Evolutionary conservation across 768 basidiomycete genomes (phyloP).

Genomic region (Paxillus rubicundulus): DNA sequence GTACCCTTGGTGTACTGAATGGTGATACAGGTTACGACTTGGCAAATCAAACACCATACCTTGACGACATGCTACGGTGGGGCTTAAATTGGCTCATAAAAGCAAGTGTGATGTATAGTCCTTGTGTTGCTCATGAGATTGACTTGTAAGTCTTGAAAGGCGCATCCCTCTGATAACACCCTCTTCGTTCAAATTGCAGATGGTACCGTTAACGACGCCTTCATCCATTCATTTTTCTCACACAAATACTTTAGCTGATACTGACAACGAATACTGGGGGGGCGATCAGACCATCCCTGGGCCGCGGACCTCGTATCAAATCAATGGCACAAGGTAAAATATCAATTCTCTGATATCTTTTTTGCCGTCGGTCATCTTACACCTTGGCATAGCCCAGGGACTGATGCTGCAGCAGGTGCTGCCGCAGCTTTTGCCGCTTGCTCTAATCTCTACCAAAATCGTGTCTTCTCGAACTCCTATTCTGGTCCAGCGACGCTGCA

Average conservation of each 20-base stretch:
- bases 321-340: slow-evolving; percentile 60
- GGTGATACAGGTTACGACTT: slow-evolving; percentile 64
- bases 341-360: not conserved
- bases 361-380: not conserved
- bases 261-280: slow-evolving; percentile 86
- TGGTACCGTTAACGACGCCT: slow-evolving; percentile 34
- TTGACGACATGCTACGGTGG: slow-evolving; percentile 91
- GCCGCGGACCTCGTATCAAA: slow-evolving; percentile 72
- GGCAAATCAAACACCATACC: slow-evolving; percentile 84
- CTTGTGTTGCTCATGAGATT: not conserved
- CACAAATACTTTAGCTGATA: slow-evolving; percentile 40
- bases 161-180: slow-evolving; percentile 73
- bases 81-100: slow-evolving; percentile 91
- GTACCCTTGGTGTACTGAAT: not conserved
- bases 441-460: slow-evolving; percentile 73
- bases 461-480: slow-evolving; percentile 50
- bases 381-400: slow-evolving; percentile 58
- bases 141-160: slow-evolving; percentile 42
- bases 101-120: slow-evolving; percentile 38
- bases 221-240: slow-evolving; percentile 1
- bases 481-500: slow-evolving; percentile 63
- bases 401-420: slow-evolving; percentile 82
- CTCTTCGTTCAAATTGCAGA: slow-evolving; percentile 78
- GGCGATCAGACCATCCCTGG: slow-evolving; percentile 75
- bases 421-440: slow-evolving; percentile 88